A percentile compares a stretch with the other conserved stretches of the same genome.
These are phyloP conservation scores for Cytidiella melzeri DNA, from an alignment of 768 basidiomycete genomes.

Conservation along the genomic window DNA sequence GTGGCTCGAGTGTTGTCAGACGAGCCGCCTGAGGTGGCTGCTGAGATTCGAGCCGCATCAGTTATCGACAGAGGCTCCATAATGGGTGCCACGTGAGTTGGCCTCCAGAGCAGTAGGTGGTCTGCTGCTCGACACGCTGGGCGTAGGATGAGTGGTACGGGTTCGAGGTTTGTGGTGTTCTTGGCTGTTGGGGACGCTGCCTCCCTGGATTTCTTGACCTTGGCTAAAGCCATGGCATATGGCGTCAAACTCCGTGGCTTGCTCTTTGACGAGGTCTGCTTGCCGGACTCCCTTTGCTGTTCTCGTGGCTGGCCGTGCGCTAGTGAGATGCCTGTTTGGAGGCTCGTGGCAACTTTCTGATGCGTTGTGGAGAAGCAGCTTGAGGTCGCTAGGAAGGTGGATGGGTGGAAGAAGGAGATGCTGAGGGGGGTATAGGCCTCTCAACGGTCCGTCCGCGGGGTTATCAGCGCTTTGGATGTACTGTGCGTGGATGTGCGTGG, in stretches of 20 bases:
- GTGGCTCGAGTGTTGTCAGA: slow-evolving; percentile 7
- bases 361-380: too few species aligned
- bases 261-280: too few species aligned
- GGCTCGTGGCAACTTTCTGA: slow-evolving; percentile 17
- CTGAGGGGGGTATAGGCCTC: slow-evolving; percentile 9
- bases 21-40: neutral
- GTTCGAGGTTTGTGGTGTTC: too few species aligned
- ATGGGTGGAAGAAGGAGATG: slow-evolving; percentile 15
- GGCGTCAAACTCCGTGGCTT: neutral
- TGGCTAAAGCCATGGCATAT: neutral
- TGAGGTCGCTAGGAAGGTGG: slow-evolving; percentile 4
- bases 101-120: neutral
- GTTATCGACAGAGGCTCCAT: neutral
- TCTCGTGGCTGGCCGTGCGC: too few species aligned
- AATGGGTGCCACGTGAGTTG: neutral
- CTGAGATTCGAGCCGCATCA: slow-evolving; percentile 13
- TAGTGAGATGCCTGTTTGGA: too few species aligned
- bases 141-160: neutral
- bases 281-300: too few species aligned
- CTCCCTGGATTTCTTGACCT: too few species aligned
- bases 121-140: neutral
- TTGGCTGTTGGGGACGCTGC: too few species aligned
- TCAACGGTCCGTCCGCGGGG: slow-evolving; percentile 18
- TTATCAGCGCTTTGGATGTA: slow-evolving; percentile 17
- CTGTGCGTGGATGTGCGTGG: neutral